Base-by-base conservation (phyloP, 805 yeast genomes). In the Cyberlindnera euphorbiiphila region DNA sequence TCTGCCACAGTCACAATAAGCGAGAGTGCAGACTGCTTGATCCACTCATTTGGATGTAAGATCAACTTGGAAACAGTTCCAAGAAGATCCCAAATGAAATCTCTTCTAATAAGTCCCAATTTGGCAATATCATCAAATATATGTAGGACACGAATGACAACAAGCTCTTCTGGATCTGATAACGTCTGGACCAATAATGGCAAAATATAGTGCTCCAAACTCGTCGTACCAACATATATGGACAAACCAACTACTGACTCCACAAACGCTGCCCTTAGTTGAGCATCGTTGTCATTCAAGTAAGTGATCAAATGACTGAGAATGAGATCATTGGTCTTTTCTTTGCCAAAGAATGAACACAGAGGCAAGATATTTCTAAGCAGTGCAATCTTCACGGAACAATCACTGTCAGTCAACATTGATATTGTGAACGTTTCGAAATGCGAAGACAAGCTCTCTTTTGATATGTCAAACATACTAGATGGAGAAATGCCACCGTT, bases 231-330 rank as follows among this genome's bases (percentile, higher is more conserved):
- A 12, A 89, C 78, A 54, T 78, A 82, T 4, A 88, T 76, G 0
- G 95, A 83, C 9, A 93, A 67, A 1, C 81, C 77, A 2, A 87
- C 71, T 9, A 89, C 74, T 7, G 87, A 71, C 28, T 78, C 72
- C 25, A 91, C 78, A 50, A 93, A 80, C 5, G 80, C 77, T 20
- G 84, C 63, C 42, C 94, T 68, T 16, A 93, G 64, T 15, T 76
- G 71, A 0, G 81, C 64, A 51, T 79, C 78, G 38, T 77, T 71
- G 54, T 89, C 96, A 58, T 93, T 93, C 45, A 93, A 62, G 53
- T 88, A 93, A 0, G 98, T 89, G 29, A 93, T 89, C 39, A 89
- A 65, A 64, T 93, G 98, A 30, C 96, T 88, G 32, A 93, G 62
- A 16, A 93, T 78, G 27, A 93, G 68, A 56, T 93, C 98, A 53